Evolutionary conservation across 1,284 basidiomycete genomes (phyloP).

Genomic region (Apiotrichum porosum): DNA sequence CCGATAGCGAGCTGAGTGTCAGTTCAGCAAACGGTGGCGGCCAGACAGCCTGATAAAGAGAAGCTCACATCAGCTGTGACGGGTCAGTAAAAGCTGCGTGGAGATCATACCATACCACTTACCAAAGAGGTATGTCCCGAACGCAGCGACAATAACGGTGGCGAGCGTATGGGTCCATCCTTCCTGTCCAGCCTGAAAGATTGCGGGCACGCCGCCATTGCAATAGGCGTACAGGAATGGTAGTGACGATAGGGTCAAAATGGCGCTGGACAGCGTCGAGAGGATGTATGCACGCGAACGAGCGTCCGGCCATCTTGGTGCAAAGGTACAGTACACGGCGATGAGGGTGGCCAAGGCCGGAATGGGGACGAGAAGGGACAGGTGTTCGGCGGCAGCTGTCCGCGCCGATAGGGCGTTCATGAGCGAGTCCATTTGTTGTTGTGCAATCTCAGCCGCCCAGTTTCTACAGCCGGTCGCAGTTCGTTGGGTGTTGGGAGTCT

Average conservation of each 20-base stretch:
- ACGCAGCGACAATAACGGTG: conserved; percentile 30
- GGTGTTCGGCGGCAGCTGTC: neutral
- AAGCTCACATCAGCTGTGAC: conserved; percentile 28
- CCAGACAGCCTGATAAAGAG: neutral
- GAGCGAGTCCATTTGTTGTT: too few species aligned
- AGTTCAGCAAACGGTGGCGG: neutral
- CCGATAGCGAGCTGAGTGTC: conserved; percentile 35
- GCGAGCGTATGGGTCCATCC: conserved; percentile 30
- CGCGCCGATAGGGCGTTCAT: neutral
- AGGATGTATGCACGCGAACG: conserved; percentile 58
- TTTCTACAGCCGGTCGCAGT: too few species aligned
- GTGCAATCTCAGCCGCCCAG: too few species aligned
- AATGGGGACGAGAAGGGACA: conserved; percentile 33
- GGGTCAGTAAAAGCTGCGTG: too few species aligned
- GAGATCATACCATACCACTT: too few species aligned
- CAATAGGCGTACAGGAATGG: conserved; percentile 53
- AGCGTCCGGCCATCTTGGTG: conserved; percentile 43
- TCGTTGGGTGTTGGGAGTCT: too few species aligned
- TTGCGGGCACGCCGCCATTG: conserved; percentile 22
- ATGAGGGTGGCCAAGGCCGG: conserved; percentile 16
- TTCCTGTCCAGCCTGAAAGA: conserved; percentile 19
- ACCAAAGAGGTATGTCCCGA: conserved; percentile 44
- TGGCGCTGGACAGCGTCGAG: conserved; percentile 50
- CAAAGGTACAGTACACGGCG: conserved; percentile 45
- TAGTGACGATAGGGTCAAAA: conserved; percentile 53